A percentile compares a stretch with the other conserved stretches of the same genome.
Evolutionary conservation across 1,284 basidiomycete genomes (phyloP).

Genomic region (Malassezia cuniculi): DNA sequence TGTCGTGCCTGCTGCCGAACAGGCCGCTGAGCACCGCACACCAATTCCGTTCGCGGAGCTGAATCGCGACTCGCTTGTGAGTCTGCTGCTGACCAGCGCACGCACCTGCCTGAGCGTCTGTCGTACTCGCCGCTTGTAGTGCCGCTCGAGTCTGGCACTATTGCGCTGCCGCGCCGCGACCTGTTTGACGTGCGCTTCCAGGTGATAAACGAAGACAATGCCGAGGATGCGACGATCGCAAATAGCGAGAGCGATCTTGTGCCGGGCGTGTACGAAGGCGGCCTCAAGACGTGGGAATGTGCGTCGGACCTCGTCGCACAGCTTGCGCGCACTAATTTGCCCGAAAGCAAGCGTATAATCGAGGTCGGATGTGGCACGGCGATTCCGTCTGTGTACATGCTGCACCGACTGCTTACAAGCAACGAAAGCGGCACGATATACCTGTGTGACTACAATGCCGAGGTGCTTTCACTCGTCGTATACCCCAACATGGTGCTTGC

Average conservation of each 20-base stretch:
- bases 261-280: conserved; percentile 85
- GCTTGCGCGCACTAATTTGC: conserved; percentile 14
- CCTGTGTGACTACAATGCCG: conserved; percentile 78
- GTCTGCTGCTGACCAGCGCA: conserved; percentile 14
- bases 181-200: conserved; percentile 90
- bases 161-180: conserved; percentile 61
- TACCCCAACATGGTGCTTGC: conserved; percentile 75
- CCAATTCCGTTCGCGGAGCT: background rate
- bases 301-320: conserved; percentile 61
- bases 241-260: conserved; percentile 78
- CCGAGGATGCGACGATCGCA: conserved; percentile 43
- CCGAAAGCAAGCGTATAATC: conserved; percentile 14
- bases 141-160: conserved; percentile 19
- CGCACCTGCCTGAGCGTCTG: conserved; percentile 30
- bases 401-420: conserved; percentile 53
- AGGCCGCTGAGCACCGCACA: background rate
- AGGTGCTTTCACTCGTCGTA: conserved; percentile 68
- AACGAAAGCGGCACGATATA: conserved; percentile 49
- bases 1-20: background rate
- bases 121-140: conserved; percentile 38
- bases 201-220: conserved; percentile 51
- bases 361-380: conserved; percentile 73
- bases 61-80: conserved; percentile 1
- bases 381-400: conserved; percentile 63
- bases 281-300: conserved; percentile 95